Evolutionary conservation across 2,329 filamentous ascomycete species (phyloP).

Genomic region (Exophiala viscosa): DNA sequence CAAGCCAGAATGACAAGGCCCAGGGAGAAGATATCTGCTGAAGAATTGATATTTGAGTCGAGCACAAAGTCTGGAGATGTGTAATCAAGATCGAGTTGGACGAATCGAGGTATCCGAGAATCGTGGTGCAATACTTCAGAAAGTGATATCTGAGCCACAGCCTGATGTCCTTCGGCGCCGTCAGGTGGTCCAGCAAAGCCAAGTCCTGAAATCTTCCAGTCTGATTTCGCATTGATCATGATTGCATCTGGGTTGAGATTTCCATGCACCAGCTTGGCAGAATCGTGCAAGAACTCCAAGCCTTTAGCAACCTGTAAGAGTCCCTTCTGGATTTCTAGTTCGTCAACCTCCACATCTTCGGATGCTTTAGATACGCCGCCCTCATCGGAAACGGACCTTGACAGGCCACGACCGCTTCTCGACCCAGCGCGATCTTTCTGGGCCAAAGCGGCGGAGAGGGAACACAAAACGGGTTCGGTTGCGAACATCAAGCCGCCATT

Average conservation of each 20-base stretch:
- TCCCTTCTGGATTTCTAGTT: constrained; percentile 96
- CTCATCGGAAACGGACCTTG: constrained; percentile 46
- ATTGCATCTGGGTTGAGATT: constrained; percentile 93
- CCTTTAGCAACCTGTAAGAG: constrained; percentile 89
- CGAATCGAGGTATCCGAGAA: constrained; percentile 71
- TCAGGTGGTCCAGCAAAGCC: constrained; percentile 81
- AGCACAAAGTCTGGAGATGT: constrained; percentile 92
- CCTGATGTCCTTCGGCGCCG: constrained; percentile 67
- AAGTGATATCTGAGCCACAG: constrained; percentile 74
- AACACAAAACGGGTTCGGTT: constrained; percentile 85
- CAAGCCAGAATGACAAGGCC: constrained; percentile 83
- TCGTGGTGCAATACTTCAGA: constrained; percentile 83
- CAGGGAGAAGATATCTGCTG: constrained; percentile 90
- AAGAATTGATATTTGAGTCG: constrained; percentile 78
- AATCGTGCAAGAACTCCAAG: constrained; percentile 91
- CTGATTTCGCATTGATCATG: constrained; percentile 92
- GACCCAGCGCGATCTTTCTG: constrained; percentile 85
- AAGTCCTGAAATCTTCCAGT: constrained; percentile 98
- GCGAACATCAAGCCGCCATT: constrained; percentile 92
- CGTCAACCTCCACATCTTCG: constrained; percentile 87
- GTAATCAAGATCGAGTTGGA: constrained; percentile 90
- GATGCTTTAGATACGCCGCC: constrained; percentile 65
- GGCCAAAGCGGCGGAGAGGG: constrained; percentile 73
- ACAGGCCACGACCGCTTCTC: constrained; percentile 8
- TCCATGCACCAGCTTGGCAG: constrained; percentile 86